phyloP scores from a whole-genome alignment of 768 basidiomycete genomes.

The Boletus reticulatus region DNA sequence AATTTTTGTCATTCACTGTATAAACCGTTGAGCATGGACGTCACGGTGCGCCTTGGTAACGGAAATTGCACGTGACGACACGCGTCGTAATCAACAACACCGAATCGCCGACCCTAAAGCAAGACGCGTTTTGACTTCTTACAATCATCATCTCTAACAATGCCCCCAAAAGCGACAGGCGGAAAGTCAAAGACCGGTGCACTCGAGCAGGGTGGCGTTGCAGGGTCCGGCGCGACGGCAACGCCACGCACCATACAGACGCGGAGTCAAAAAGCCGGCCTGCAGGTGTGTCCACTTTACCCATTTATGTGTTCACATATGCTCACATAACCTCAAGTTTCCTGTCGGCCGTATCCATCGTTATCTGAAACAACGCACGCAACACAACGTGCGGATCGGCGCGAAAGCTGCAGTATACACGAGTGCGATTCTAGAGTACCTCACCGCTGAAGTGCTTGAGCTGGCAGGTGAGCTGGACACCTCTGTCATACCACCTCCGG shows the following conservation, averaged over 20 bases:
- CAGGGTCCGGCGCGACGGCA: constrained; percentile 32
- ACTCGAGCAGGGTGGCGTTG: constrained; percentile 15
- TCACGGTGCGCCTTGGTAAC: too few species aligned
- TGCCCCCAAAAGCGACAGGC: constrained; percentile 56
- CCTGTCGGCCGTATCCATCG: constrained; percentile 98
- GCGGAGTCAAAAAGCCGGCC: constrained; percentile 79
- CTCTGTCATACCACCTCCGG: not conserved
- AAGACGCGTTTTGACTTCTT: constrained; percentile 29
- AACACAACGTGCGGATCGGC: constrained; percentile 92
- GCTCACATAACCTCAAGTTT: constrained; percentile 53
- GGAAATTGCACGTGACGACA: constrained; percentile 27
- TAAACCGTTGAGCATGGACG: too few species aligned
- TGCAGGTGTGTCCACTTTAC: constrained; percentile 57
- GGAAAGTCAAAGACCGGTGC: constrained; percentile 60
- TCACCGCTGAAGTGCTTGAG: constrained; percentile 95
- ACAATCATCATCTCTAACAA: constrained; percentile 32
- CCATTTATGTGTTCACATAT: not conserved
- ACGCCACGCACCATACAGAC: constrained; percentile 51
- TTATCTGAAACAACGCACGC: constrained; percentile 88
- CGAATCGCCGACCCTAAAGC: constrained; percentile 34
- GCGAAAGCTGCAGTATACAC: constrained; percentile 98
- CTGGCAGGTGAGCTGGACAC: constrained; percentile 68
- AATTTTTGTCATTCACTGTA: too few species aligned
- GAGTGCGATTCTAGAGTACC: constrained; percentile 93
- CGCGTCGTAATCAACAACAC: constrained; percentile 32